These are phyloP conservation scores for Nadsonia commutata DNA, from an alignment of 1,139 yeast species.

Conservation along the genomic window DNA sequence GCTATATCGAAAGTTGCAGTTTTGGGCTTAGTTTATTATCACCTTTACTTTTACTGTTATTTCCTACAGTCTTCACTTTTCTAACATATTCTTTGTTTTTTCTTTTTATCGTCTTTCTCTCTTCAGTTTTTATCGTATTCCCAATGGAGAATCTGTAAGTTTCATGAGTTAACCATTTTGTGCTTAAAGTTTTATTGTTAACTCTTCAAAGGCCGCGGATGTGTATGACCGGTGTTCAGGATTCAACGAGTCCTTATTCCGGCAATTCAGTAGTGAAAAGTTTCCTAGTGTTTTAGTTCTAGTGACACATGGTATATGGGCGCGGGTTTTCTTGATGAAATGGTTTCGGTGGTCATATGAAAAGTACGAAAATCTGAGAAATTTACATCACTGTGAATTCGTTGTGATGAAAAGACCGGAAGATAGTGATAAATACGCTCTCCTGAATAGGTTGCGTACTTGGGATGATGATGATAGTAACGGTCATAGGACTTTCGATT, in stretches of 20 bases:
- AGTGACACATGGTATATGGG: constrained; percentile 91
- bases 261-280: constrained; percentile 55
- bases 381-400: constrained; percentile 74
- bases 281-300: constrained; percentile 65
- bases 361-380: constrained; percentile 66
- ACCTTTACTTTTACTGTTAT: neutral
- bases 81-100: neutral
- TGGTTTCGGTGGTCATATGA: constrained; percentile 90
- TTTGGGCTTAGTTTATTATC: constrained; percentile 5
- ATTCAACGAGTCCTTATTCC: constrained; percentile 69
- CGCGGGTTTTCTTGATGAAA: constrained; percentile 79
- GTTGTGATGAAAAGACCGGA: constrained; percentile 54
- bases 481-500: constrained; percentile 6
- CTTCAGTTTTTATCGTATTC: constrained; percentile 61
- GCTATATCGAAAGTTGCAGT: too few relatives aligned
- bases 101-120: too few relatives aligned
- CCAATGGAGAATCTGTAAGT: constrained; percentile 69
- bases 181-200: neutral
- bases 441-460: constrained; percentile 20
- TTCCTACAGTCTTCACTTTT: neutral
- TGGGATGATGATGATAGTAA: constrained; percentile 21
- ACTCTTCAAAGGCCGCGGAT: constrained; percentile 44
- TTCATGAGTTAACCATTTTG: neutral
- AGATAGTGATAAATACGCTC: constrained; percentile 16
- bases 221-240: constrained; percentile 84